Conservation (phyloP, 2,329 filamentous ascomycete genomes). For the Dactylonectria estremocensis region DNA sequence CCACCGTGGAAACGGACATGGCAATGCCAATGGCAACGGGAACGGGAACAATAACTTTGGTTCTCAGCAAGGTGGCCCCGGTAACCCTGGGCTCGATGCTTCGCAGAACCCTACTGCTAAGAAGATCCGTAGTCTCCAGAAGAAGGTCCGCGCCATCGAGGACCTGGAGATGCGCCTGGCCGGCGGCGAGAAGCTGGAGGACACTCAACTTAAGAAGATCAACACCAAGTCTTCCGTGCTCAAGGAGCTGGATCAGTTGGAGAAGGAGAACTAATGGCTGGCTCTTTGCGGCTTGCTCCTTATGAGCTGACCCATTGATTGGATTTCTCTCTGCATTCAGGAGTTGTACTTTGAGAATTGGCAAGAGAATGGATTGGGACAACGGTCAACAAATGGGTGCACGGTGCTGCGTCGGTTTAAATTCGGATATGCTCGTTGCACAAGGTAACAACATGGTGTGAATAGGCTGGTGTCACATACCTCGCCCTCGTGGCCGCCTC, state of each 20-base stretch:
- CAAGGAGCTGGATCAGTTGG: slow-evolving; percentile 81
- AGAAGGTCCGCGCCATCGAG: slow-evolving; percentile 98
- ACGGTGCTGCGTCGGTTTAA: slow-evolving; percentile 14
- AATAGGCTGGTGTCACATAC: slow-evolving; percentile 23
- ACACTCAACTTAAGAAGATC: slow-evolving; percentile 99
- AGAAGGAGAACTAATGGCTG: slow-evolving; percentile 47
- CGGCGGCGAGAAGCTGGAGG: slow-evolving; percentile 95
- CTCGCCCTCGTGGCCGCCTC: slow-evolving; percentile 6
- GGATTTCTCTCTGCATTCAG: not conserved
- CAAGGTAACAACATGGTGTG: slow-evolving; percentile 21
- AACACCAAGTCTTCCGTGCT: slow-evolving; percentile 87
- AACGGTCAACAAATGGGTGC: not conserved
- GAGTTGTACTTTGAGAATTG: slow-evolving; percentile 2
- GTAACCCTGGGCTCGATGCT: slow-evolving; percentile 64
- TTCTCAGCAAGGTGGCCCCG: slow-evolving; percentile 43
- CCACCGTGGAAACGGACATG: slow-evolving; percentile 51
- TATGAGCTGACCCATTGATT: not conserved
- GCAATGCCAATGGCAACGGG: slow-evolving; percentile 35
- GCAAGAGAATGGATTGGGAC: slow-evolving; percentile 27
- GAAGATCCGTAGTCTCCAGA: slow-evolving; percentile 93
- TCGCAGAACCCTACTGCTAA: slow-evolving; percentile 84
- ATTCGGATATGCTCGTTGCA: slow-evolving; percentile 26
- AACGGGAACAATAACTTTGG: slow-evolving; percentile 45
- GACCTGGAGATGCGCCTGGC: slow-evolving; percentile 98
- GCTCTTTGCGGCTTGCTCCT: not conserved